Percentiles rank a stretch among this genome's conserved stretches.
These are phyloP conservation scores for Leucaena leucocephala DNA, from an alignment of 306 rosid species.

Conservation along the genomic window DNA sequence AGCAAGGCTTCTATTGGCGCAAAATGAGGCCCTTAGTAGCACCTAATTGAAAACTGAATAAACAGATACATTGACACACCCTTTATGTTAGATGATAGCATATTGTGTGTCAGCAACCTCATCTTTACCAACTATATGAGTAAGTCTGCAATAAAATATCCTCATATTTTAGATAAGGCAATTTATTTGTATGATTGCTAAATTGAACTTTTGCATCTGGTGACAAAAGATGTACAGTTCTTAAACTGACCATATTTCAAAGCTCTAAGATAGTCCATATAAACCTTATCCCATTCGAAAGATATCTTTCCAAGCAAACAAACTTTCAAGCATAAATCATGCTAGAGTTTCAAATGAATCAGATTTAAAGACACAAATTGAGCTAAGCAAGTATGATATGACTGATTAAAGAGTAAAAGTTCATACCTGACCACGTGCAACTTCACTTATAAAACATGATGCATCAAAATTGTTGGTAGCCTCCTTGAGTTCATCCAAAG, in stretches of 20 bases:
- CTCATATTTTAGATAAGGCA: no score
- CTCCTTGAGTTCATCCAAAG: slow-evolving; percentile 87
- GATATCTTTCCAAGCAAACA: neutral
- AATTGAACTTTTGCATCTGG: slow-evolving; percentile 1
- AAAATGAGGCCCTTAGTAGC: no score
- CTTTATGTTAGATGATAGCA: no score
- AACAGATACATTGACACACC: no score
- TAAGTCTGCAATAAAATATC: no score
- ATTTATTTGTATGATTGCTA: neutral
- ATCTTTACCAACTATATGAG: no score
- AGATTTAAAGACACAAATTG: neutral
- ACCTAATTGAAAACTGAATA: no score
- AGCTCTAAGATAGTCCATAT: neutral
- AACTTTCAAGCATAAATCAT: neutral
- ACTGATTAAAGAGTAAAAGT: slow-evolving; percentile 2
- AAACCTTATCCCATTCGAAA: neutral
- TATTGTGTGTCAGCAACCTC: no score
- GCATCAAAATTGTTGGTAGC: slow-evolving; percentile 79
- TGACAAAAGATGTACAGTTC: neutral
- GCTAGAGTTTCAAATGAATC: slow-evolving; percentile 27
- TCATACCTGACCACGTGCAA: slow-evolving; percentile 69
- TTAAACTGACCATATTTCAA: neutral
- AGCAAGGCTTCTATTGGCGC: no score
- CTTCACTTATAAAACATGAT: slow-evolving; percentile 67
- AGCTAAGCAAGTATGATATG: slow-evolving; percentile 29